Conservation (phyloP, 768 basidiomycete species). For the Mycena pura region DNA sequence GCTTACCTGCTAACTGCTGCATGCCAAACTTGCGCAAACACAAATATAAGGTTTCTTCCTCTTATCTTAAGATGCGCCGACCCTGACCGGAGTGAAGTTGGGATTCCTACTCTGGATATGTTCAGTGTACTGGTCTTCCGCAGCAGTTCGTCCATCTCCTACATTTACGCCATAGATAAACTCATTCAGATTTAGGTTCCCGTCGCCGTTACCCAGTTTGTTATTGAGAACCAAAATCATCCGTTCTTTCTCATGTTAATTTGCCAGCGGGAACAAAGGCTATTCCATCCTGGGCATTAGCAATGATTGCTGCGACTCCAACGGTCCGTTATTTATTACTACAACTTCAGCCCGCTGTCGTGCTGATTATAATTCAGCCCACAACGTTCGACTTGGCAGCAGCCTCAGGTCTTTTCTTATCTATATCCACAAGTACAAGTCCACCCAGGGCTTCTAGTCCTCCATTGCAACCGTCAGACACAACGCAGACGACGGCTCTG, state of each 20-base stretch:
- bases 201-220: neutral
- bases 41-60: too few relatives aligned
- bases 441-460: neutral
- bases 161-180: neutral
- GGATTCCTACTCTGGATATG: neutral
- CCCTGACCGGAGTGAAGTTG: conserved; percentile 3
- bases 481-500: too few relatives aligned
- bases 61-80: too few relatives aligned
- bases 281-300: neutral
- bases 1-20: neutral
- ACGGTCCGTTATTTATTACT: neutral
- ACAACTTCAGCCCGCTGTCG: neutral
- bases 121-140: neutral
- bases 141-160: neutral
- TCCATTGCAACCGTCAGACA: neutral
- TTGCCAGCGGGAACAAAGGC: conserved; percentile 3
- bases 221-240: neutral
- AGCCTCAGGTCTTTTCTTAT: neutral
- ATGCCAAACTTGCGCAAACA: neutral
- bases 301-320: conserved; percentile 6
- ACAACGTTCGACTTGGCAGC: conserved; percentile 6
- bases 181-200: conserved; percentile 3
- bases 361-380: conserved; percentile 5
- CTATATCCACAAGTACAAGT: neutral
- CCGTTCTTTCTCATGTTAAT: neutral